These are phyloP conservation scores for Conoideocrella luteorostrata DNA, from an alignment of 2,329 filamentous ascomycete species.

Conservation along the genomic window DNA sequence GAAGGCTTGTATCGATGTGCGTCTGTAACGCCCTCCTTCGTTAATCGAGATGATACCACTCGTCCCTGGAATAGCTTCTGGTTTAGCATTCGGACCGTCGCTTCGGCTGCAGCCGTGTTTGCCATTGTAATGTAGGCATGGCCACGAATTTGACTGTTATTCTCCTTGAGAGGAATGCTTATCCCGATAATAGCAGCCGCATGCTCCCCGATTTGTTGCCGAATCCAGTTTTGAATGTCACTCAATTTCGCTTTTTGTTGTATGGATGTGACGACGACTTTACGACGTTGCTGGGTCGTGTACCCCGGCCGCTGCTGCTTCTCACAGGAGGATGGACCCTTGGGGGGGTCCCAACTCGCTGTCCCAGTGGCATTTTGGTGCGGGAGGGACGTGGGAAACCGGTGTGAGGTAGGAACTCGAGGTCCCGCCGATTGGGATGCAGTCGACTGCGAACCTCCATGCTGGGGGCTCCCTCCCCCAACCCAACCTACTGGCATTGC, in stretches of 20 bases:
- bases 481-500: conserved; percentile 1
- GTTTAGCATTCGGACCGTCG: conserved; percentile 19
- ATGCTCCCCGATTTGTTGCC: conserved; percentile 16
- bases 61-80: conserved; percentile 19
- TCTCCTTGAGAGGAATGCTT: conserved; percentile 18
- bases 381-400: too few species aligned
- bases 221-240: conserved; percentile 23
- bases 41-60: conserved; percentile 12
- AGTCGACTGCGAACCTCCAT: conserved; percentile 2
- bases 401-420: too few species aligned
- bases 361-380: too few species aligned
- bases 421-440: too few species aligned
- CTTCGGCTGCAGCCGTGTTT: conserved; percentile 14
- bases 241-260: conserved; percentile 14
- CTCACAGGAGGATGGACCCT: neutral
- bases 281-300: conserved; percentile 13
- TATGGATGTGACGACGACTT: conserved; percentile 21
- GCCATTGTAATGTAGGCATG: conserved; percentile 20
- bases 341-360: neutral
- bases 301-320: conserved; percentile 6
- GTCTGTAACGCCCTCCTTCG: neutral
- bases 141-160: conserved; percentile 19
- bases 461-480: neutral
- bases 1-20: neutral
- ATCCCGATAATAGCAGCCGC: conserved; percentile 16